These are phyloP conservation scores for Wallacemonas sp. DNA, from an alignment of 208 protist species.

Conservation along the genomic window DNA sequence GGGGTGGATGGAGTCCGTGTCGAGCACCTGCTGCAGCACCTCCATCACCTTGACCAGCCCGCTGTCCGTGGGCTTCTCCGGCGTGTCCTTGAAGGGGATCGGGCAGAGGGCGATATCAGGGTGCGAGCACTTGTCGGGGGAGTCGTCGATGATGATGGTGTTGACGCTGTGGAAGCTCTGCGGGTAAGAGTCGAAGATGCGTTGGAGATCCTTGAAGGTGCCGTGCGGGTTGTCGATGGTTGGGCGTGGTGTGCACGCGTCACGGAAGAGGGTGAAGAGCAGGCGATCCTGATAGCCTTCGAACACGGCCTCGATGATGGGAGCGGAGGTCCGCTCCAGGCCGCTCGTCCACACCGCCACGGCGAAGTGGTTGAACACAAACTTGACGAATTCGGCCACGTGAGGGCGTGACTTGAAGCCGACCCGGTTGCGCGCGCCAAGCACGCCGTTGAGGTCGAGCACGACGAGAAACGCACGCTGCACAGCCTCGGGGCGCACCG, in stretches of 20 bases:
- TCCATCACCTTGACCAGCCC: slow-evolving; percentile 68
- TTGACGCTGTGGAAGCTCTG: slow-evolving; percentile 88
- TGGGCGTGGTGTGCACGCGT: slow-evolving; percentile 56
- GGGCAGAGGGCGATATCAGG: slow-evolving; percentile 89
- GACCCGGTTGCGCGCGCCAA: slow-evolving; percentile 71
- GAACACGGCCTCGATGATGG: slow-evolving; percentile 88
- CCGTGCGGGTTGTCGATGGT: slow-evolving; percentile 70
- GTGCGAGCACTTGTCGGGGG: slow-evolving; percentile 89
- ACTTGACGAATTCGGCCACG: slow-evolving; percentile 76
- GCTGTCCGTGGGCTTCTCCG: slow-evolving; percentile 54
- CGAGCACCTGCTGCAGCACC: slow-evolving; percentile 76
- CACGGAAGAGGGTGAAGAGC: slow-evolving; percentile 82
- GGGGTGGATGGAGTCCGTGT: slow-evolving; percentile 58
- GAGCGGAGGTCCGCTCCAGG: slow-evolving; percentile 78
- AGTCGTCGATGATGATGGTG: slow-evolving; percentile 92
- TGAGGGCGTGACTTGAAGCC: slow-evolving; percentile 75
- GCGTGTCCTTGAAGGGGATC: slow-evolving; percentile 74
- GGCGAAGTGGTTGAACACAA: slow-evolving; percentile 87
- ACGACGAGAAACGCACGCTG: slow-evolving; percentile 83
- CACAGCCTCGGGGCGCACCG: slow-evolving; percentile 48
- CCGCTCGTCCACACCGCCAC: slow-evolving; percentile 92
- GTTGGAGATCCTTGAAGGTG: slow-evolving; percentile 86
- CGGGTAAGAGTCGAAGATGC: slow-evolving; percentile 81
- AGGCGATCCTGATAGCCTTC: slow-evolving; percentile 74
- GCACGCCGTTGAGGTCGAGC: slow-evolving; percentile 90